phyloP scores from a whole-genome alignment of 352 stramenopile genomes.

The Phytophthora pseudosyringae region DNA sequence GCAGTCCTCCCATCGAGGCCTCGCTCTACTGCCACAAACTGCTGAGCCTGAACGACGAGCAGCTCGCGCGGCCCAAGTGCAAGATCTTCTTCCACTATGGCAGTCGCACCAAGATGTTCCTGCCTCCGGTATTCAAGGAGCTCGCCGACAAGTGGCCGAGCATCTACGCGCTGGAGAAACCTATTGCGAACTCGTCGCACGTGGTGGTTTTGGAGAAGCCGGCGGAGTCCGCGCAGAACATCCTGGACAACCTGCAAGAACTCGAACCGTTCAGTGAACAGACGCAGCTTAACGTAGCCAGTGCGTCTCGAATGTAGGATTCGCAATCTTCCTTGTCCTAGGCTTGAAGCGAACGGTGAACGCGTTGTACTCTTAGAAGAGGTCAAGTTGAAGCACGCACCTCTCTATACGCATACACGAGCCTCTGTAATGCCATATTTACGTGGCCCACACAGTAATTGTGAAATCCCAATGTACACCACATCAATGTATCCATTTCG shows the following conservation, averaged over 20 bases:
- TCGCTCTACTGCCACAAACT: slow-evolving; percentile 39
- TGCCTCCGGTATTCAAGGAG: slow-evolving; percentile 19
- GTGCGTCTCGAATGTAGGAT: slow-evolving; percentile 2
- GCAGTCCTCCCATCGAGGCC: slow-evolving; percentile 47
- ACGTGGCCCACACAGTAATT: not conserved
- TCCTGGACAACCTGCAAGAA: slow-evolving; percentile 27
- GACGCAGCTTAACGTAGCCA: slow-evolving; percentile 2
- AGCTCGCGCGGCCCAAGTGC: slow-evolving; percentile 27
- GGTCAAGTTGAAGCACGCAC: not conserved
- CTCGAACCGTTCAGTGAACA: slow-evolving; percentile 18
- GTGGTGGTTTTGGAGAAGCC: slow-evolving; percentile 48
- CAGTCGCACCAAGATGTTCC: slow-evolving; percentile 42
- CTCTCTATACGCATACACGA: no score
- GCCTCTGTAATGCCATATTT: no score
- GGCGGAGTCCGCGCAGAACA: slow-evolving; percentile 28
- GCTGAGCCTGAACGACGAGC: slow-evolving; percentile 25
- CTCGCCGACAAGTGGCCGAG: slow-evolving; percentile 29
- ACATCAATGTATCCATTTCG: slow-evolving; percentile 12
- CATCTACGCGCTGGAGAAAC: slow-evolving; percentile 35
- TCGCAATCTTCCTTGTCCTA: not conserved
- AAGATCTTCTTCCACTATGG: slow-evolving; percentile 32
- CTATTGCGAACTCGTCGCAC: slow-evolving; percentile 39
- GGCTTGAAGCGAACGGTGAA: no score
- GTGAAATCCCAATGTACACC: not conserved
- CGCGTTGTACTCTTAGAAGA: not conserved